These are phyloP conservation scores for Lotus japonicus DNA, from an alignment of 306 rosid genomes.

Conservation along the genomic window DNA sequence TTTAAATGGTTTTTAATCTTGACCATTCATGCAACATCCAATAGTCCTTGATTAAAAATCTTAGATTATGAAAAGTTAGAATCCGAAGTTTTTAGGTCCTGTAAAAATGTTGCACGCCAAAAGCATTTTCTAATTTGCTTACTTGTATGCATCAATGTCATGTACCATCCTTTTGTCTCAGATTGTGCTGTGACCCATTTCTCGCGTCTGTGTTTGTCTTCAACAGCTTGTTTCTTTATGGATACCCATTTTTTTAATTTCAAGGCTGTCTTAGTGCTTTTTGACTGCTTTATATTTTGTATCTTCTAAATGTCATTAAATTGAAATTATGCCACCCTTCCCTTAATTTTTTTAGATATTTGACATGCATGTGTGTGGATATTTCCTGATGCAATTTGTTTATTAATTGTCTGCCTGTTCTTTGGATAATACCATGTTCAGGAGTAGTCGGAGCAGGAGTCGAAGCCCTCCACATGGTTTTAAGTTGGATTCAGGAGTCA, in stretches of 20 bases:
- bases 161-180: not conserved
- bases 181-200: not conserved
- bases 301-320: not conserved
- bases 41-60: not conserved
- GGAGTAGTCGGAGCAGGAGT: conserved; percentile 30
- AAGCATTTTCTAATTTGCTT: not conserved
- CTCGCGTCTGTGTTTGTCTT: not conserved
- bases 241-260: not conserved
- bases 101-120: not conserved
- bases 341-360: conserved; percentile 8
- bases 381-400: conserved; percentile 18
- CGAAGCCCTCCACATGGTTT: conserved; percentile 36
- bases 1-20: not conserved
- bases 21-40: not conserved
- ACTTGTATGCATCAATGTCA: not conserved
- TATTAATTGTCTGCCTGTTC: conserved; percentile 20
- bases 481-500: conserved; percentile 51
- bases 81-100: not conserved
- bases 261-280: not conserved
- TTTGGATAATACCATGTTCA: conserved; percentile 14
- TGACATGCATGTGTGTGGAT: conserved; percentile 19
- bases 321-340: not conserved
- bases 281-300: not conserved
- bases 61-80: conserved; percentile 14
- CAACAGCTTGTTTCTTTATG: not conserved